Conservation (phyloP, 208 protist species). For the Trypanosoma boissoni region DNA sequence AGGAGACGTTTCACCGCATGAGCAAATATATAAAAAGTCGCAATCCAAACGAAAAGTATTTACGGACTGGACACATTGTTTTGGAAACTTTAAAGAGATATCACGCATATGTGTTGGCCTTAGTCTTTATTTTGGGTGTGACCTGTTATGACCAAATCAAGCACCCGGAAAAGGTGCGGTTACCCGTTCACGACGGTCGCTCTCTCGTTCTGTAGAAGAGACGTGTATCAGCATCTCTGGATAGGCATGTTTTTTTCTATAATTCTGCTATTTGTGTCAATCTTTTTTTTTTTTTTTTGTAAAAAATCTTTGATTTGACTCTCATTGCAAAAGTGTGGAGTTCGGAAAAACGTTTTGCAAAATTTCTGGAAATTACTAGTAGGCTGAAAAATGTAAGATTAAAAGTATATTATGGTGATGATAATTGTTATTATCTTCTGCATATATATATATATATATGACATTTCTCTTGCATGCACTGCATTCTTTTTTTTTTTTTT, state of each 20-base stretch:
- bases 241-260: conserved; percentile 3
- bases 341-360: no score
- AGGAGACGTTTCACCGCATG: conserved; percentile 84
- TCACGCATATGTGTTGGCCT: conserved; percentile 72
- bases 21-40: conserved; percentile 86
- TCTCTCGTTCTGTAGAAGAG: conserved; percentile 68
- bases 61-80: conserved; percentile 80
- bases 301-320: neutral
- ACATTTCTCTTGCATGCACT: no score
- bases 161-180: conserved; percentile 57
- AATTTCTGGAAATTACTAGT: neutral
- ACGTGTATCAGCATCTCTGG: conserved; percentile 9
- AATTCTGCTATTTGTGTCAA: conserved; percentile 8
- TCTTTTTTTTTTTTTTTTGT: conserved; percentile 20
- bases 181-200: conserved; percentile 69
- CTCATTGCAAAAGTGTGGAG: neutral
- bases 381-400: conserved; percentile 1
- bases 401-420: neutral
- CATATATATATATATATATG: no score
- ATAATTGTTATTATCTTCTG: no score
- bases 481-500: neutral
- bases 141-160: conserved; percentile 62
- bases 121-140: conserved; percentile 54
- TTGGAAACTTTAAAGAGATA: conserved; percentile 80
- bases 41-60: conserved; percentile 82